Evolutionary conservation across 768 basidiomycete species (phyloP).

Genomic region (Lactifluus pinguis): DNA sequence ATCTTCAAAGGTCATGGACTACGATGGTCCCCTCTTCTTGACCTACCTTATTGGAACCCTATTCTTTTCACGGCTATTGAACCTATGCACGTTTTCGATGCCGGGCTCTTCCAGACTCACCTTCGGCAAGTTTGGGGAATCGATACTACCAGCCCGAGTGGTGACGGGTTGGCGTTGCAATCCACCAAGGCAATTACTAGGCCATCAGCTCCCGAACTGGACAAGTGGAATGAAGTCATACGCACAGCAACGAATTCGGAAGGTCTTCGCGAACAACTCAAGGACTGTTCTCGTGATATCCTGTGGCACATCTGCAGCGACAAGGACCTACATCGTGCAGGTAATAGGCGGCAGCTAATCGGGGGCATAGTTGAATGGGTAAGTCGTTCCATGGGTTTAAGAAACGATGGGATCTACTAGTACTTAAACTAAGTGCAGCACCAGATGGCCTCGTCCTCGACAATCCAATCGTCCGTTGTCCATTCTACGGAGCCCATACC

Average conservation of each 20-base stretch:
- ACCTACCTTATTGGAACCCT: slow-evolving; percentile 28
- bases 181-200: background rate
- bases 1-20: slow-evolving; percentile 22
- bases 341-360: slow-evolving; percentile 1
- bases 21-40: slow-evolving; percentile 26
- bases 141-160: slow-evolving; percentile 15
- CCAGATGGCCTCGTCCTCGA: background rate
- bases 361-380: slow-evolving; percentile 10
- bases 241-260: background rate
- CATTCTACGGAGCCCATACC: background rate
- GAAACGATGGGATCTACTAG: background rate
- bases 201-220: background rate
- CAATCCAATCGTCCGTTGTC: background rate
- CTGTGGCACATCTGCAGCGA: slow-evolving; percentile 16
- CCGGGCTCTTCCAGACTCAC: slow-evolving; percentile 23
- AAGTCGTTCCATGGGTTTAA: background rate
- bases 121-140: slow-evolving; percentile 23
- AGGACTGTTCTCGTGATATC: background rate
- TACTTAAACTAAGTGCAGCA: no score
- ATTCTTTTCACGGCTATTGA: slow-evolving; percentile 23
- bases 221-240: slow-evolving; percentile 1
- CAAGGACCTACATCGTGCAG: slow-evolving; percentile 2
- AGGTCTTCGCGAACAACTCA: background rate
- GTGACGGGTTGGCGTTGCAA: slow-evolving; percentile 16
- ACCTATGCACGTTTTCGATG: slow-evolving; percentile 26